Evolutionary conservation across 768 basidiomycete genomes (phyloP), one percentile per base, ranked within the genome.

Genomic region (Inosperma sp.): DNA sequence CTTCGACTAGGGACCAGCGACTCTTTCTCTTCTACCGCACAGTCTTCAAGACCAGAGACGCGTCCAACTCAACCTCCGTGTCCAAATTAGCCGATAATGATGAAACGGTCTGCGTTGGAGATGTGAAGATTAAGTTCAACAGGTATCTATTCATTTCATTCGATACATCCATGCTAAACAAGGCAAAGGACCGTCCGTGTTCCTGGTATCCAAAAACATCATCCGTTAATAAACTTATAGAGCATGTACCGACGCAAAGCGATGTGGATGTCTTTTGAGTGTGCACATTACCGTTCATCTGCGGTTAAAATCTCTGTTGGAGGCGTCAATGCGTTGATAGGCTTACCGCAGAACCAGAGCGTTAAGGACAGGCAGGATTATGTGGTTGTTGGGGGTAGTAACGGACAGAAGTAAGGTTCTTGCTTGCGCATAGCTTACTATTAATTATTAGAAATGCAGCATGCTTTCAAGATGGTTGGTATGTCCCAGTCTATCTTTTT

Each of bases 221-320:
- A n/a, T n/a, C 16, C 30, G 29, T 25, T 25, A 19, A 9, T 19
- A 45, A 35, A 26, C 29, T 3, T 22, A 21, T 37, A 62, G 61
- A 50, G 54, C 33, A 62, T 63, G 63, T 60, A 62, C 44, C 58
- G 64, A 51, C 58, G 63, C 5, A 60, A 67, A 51, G 65, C 64
- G 0, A 62, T 65, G 63, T 64, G 65, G 64, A 63, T 67, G 46
- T 57, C 51, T 7, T 67, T 65, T 40, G n/a, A 21, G 7, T n/a
- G n/a, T n/a, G 16, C 21, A 0, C 26, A 25, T 22, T 9, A 19
- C 10, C 1, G 17, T 23, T 29, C 29, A 3, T 37, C 23, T 21
- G 64, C 65, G 1, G 59, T 67, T 29, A 64, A 65, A 49, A 51
- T 65, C 19, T 67, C 60, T 5, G 59, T 65, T 17, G 63, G 65